Evolutionary conservation across 257 asterid genomes (phyloP), one percentile per base, ranked within the genome.

Genomic region (Lithospermum erythrorhizon): DNA sequence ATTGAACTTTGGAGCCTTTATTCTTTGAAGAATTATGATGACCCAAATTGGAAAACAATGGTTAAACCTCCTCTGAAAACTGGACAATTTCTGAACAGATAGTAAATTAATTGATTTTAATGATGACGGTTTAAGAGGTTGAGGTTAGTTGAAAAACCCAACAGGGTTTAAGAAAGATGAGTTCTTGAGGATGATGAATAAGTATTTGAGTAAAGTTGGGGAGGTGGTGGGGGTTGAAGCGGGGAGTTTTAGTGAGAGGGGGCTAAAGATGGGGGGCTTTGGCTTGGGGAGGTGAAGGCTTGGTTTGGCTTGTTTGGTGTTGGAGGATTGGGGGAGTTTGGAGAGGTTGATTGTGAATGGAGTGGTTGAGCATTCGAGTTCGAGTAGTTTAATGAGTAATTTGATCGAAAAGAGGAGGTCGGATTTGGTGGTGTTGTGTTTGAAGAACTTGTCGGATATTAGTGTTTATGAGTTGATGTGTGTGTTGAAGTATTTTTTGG

Each of bases 401-500:
- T 74, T 91, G 71, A 73, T 88, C 21, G 87, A 77, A 19, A 82
- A 81, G 61, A 59, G 76, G 24, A 82, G 74, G 62, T 74, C 95
- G 14, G 79, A 85, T 68, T 78, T 88, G 77, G 57, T 91, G 25
- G 82, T 80, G 61, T 66, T 58, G 66, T 88, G 96, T 68, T 65
- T 88, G 51, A 84, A 81, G 67, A 78, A 78, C 72, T 58, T 82
- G 54, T 57, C 66, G 8, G 95, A 84, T 72, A 65, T 91, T 65
- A 95, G 84, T 65, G 76, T 82, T 21, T 73, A 73, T 67, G 95
- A 83, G 67, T 53, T 86, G 37, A 67, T 88, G 85, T 74, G 84
- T 78, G 73, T 91, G 65, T 78, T 91, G 85, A 91, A 68, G 78
- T 86, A 84, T 48, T 91, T 91, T 65, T 61, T 91, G 60, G 21